Base-by-base conservation (phyloP, 1,284 basidiomycete genomes). In the Xerocomus amazonicus region DNA sequence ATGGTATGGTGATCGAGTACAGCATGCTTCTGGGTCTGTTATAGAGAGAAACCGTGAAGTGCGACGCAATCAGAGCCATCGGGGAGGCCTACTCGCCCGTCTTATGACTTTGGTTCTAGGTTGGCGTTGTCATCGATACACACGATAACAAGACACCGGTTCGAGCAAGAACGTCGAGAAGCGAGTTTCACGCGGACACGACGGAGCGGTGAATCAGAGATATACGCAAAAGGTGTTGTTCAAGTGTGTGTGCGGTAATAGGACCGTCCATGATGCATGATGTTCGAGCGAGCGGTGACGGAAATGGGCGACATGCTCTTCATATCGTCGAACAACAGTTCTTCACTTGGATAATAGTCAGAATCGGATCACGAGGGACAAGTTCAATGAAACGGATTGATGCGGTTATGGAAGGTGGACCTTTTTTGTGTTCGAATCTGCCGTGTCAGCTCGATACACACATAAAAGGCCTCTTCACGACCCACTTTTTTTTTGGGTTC, bases 401-500 rank as follows among this genome's bases (percentile, higher is more conserved):
- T 31, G 19, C 12, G 6, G 31, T 9, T 31, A 9, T 31, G 31
- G 31, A 31, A 31, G 31, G 31, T 31, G 9, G 12, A 6, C 33
- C n/a, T 34, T 17, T 35, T 35, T 35, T 35, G 19, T 35, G 34
- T 35, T 9, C 16, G 26, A 7, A 27, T 26, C 13, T 26, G 13
- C 37, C 17, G 5, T 17, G 36, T 9, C 36, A 37, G 36, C 36
- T 37, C 36, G 23, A 40, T 6, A 6, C 6, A 13, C 31, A 6
- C 6, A 13, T 39, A 59, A 59, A 60, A 62, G 45, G n/a, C n/a
- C 28, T 35, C 41, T 37, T 34, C 50, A 31, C 42, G 5, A 12
- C 45, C 45, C 28, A 32, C 28, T 52, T 40, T 34, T 56, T 56
- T 28, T 44, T 37, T 44, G 19, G 47, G 39, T 39, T 54, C 45